phyloP scores from a whole-genome alignment of 1,139 yeast species.

The Spathaspora jeffriesii region DNA sequence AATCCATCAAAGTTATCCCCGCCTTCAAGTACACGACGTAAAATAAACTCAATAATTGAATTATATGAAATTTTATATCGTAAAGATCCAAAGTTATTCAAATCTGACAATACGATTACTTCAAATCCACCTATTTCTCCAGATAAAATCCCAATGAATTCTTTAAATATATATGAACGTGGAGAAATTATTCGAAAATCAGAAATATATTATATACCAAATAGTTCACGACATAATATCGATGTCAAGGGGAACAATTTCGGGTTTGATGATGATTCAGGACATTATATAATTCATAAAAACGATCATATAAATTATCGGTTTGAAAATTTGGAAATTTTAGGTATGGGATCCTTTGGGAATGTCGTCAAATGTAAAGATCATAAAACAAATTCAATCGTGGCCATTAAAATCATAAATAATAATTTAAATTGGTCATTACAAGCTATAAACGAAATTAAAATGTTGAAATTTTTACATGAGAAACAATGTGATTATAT shows the following conservation, averaged over 20 bases:
- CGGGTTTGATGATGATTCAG: conserved; percentile 73
- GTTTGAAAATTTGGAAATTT: conserved; percentile 56
- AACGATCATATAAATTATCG: conserved; percentile 81
- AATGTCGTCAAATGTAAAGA: conserved; percentile 73
- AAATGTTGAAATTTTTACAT: conserved; percentile 55
- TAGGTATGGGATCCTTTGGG: conserved; percentile 89
- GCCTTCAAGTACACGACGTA: conserved; percentile 4
- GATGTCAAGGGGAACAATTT: conserved; percentile 52
- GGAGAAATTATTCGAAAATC: conserved; percentile 49
- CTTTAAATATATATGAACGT: conserved; percentile 49
- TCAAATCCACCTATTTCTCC: conserved; percentile 5
- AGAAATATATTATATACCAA: conserved; percentile 41
- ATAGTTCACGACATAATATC: conserved; percentile 32
- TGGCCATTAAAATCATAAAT: conserved; percentile 77
- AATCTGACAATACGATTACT: conserved; percentile 1
- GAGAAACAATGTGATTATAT: conserved; percentile 23
- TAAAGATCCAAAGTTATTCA: conserved; percentile 23
- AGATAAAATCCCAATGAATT: conserved; percentile 10
- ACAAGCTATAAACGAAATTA: conserved; percentile 80
- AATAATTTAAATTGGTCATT: conserved; percentile 74
- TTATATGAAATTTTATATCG: conserved; percentile 20
- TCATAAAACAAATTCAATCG: conserved; percentile 55
- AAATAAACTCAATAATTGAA: conserved; percentile 18
- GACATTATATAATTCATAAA: conserved; percentile 56
- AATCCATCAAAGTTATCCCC: background rate